Conservation (phyloP, 345 rosid species). For the Mangifera indica region DNA sequence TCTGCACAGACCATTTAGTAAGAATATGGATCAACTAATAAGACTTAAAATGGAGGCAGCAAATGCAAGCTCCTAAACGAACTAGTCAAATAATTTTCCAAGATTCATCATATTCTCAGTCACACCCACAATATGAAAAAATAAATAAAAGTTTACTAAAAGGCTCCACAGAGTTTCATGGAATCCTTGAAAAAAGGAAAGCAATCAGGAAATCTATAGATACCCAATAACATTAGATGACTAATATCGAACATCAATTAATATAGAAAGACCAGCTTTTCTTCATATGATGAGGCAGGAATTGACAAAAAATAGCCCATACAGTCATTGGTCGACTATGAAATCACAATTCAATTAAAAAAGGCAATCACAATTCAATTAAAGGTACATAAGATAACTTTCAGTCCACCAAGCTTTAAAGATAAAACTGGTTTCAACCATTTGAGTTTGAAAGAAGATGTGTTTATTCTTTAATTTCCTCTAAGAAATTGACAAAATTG, state of each 20-base stretch:
- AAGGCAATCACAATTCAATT: neutral
- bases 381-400: neutral
- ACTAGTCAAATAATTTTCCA: neutral
- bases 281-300: neutral
- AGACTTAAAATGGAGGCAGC: neutral
- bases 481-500: neutral
- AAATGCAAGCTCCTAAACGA: neutral
- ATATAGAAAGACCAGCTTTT: neutral
- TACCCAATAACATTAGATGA: constrained; percentile 1
- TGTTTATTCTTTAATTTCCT: neutral
- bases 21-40: neutral
- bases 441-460: neutral
- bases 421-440: neutral
- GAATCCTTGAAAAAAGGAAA: neutral
- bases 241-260: neutral
- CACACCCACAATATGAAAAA: neutral
- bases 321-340: neutral
- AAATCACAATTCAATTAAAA: neutral
- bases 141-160: neutral
- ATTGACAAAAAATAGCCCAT: neutral
- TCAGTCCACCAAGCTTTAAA: neutral
- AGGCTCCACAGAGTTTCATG: neutral
- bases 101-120: neutral
- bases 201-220: neutral
- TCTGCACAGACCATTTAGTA: neutral